Conservation (phyloP, 441 rosid species). For the Adansonia rubrostipa region DNA sequence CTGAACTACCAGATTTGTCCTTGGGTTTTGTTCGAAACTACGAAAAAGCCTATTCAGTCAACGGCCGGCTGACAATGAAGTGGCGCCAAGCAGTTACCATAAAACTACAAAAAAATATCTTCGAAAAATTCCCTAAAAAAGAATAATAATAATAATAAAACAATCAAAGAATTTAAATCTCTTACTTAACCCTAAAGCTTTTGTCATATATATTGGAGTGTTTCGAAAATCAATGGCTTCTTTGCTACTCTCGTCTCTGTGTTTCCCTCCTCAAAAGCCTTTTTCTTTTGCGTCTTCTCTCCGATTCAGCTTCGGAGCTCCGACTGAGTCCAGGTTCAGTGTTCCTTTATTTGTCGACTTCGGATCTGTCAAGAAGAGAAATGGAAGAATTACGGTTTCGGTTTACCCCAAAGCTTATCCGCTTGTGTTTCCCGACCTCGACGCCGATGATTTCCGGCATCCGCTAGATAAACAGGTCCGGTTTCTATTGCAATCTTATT, state of each 20-base stretch:
- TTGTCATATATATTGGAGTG: background rate
- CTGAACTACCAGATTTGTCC: background rate
- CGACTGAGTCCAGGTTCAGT: conserved; percentile 20
- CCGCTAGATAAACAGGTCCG: conserved; percentile 88
- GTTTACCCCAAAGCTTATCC: conserved; percentile 55
- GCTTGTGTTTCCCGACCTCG: conserved; percentile 75
- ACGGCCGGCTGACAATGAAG: conserved; percentile 49
- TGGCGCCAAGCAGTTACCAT: conserved; percentile 60
- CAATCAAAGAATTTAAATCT: background rate
- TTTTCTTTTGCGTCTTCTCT: conserved; percentile 30
- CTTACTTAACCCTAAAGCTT: background rate
- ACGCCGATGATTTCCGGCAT: conserved; percentile 39
- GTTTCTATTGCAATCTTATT: background rate
- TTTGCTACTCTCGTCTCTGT: conserved; percentile 39
- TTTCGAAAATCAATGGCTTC: conserved; percentile 39
- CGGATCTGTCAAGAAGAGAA: conserved; percentile 33
- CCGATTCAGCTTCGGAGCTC: conserved; percentile 34
- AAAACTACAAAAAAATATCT: conserved; percentile 20
- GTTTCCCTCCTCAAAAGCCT: conserved; percentile 35
- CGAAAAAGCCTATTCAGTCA: conserved; percentile 27
- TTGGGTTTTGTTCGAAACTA: background rate
- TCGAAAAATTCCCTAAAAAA: background rate
- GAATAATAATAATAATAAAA: too few species aligned
- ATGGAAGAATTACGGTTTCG: conserved; percentile 39
- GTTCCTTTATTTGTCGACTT: conserved; percentile 33